Conservation (phyloP, 805 yeast genomes). For the Wickerhamiella nectarea region DNA sequence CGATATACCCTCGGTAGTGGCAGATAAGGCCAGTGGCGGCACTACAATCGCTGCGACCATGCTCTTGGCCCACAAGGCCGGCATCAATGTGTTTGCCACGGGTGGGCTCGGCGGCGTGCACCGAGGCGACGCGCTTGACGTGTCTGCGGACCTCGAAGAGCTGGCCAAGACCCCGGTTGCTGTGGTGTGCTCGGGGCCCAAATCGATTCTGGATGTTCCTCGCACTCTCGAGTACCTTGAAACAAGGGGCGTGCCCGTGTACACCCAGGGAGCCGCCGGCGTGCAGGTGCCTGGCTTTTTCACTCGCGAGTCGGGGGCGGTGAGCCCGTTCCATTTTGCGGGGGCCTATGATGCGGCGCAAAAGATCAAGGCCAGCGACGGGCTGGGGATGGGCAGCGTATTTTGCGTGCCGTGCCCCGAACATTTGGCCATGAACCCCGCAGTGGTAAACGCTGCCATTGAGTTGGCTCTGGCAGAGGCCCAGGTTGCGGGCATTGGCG, state of each 20-base stretch:
- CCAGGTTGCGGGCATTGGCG: constrained; percentile 36
- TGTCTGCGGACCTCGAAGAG: constrained; percentile 80
- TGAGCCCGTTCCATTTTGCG: constrained; percentile 53
- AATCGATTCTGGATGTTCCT: constrained; percentile 66
- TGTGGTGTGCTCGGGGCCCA: constrained; percentile 90
- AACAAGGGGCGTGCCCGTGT: constrained; percentile 81
- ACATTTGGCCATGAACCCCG: constrained; percentile 42
- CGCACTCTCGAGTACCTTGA: constrained; percentile 76
- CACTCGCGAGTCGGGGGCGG: constrained; percentile 57
- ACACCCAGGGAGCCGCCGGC: constrained; percentile 42
- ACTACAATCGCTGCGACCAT: constrained; percentile 84
- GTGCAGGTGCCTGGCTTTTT: constrained; percentile 69
- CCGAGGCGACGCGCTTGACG: constrained; percentile 58
- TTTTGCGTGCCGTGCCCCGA: constrained; percentile 75
- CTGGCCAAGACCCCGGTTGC: constrained; percentile 70
- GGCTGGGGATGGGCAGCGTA: constrained; percentile 51
- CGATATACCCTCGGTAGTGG: constrained; percentile 62
- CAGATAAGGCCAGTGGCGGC: constrained; percentile 57
- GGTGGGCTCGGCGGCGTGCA: constrained; percentile 94
- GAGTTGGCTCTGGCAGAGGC: constrained; percentile 48
- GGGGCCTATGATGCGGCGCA: constrained; percentile 46
- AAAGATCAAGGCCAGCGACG: constrained; percentile 35
- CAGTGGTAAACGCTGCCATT: constrained; percentile 42
- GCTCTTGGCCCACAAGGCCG: constrained; percentile 63
- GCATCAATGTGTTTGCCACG: constrained; percentile 76